Conservation (phyloP, 768 basidiomycete genomes). For the Cubamyces sp. region DNA sequence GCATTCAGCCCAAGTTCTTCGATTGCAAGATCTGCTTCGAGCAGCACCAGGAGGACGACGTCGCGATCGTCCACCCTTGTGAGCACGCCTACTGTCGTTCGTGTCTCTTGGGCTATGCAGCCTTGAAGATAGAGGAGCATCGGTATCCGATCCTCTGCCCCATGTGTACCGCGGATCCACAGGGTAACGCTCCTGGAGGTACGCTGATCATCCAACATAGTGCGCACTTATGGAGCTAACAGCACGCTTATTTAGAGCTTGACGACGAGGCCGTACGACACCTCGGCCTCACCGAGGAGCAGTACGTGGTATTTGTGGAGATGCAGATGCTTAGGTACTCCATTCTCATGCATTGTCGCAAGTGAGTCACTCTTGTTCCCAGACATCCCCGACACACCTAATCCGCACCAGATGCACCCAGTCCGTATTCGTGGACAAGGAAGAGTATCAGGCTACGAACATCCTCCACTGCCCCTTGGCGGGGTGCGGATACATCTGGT, state of each 20-base stretch:
- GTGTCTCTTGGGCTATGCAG: conserved; percentile 50
- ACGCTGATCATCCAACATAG: conserved; percentile 6
- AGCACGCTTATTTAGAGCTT: conserved; percentile 39
- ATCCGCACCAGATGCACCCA: conserved; percentile 47
- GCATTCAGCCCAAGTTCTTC: conserved; percentile 41
- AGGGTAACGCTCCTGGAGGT: conserved; percentile 37
- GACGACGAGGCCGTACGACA: conserved; percentile 44
- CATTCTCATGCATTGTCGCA: conserved; percentile 51
- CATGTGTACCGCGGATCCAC: conserved; percentile 45
- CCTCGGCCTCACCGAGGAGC: conserved; percentile 49
- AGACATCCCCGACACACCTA: neutral
- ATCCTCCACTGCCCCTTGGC: conserved; percentile 54
- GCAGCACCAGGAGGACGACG: conserved; percentile 43
- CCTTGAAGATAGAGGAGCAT: conserved; percentile 52
- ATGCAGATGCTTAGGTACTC: conserved; percentile 51
- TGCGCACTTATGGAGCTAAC: neutral
- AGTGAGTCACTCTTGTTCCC: conserved; percentile 39
- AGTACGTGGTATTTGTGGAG: conserved; percentile 47
- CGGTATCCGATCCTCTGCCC: conserved; percentile 68
- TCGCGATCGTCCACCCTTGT: conserved; percentile 50
- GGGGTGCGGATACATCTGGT: conserved; percentile 58
- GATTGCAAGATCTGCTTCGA: conserved; percentile 64
- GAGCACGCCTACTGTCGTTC: conserved; percentile 56
- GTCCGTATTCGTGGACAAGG: conserved; percentile 53
- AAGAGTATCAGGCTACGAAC: conserved; percentile 44